phyloP scores from a whole-genome alignment of 2,329 filamentous ascomycete species.

The Albophoma yamanashiensis region DNA sequence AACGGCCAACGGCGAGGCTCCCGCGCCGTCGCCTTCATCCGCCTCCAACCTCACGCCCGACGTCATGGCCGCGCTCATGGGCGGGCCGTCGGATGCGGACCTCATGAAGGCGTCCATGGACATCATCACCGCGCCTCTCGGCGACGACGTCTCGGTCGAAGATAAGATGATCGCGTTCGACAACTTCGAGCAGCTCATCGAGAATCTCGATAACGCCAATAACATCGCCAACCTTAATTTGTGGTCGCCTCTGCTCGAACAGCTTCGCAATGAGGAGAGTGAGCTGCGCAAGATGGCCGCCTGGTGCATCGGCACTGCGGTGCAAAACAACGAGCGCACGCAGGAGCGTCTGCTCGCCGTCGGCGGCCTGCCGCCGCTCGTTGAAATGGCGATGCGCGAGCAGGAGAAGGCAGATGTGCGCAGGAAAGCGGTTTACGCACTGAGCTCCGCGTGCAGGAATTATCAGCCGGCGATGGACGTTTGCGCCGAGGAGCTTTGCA shows the following conservation, averaged over 20 bases:
- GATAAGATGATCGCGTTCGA: constrained; percentile 80
- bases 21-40: constrained; percentile 16
- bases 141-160: constrained; percentile 56
- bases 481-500: constrained; percentile 50
- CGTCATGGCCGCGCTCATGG: constrained; percentile 64
- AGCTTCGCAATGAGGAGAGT: constrained; percentile 55
- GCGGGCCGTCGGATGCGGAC: constrained; percentile 81
- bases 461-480: constrained; percentile 74
- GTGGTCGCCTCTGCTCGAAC: constrained; percentile 69
- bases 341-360: constrained; percentile 59
- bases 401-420: constrained; percentile 54
- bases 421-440: constrained; percentile 80
- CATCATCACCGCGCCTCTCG: constrained; percentile 52
- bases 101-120: constrained; percentile 81
- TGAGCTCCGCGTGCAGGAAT: constrained; percentile 80
- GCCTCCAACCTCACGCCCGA: constrained; percentile 51
- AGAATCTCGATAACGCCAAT: constrained; percentile 93
- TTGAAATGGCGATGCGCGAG: constrained; percentile 50
- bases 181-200: constrained; percentile 89
- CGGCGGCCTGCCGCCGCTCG: constrained; percentile 61
- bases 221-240: constrained; percentile 70
- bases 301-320: constrained; percentile 90
- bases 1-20: constrained; percentile 15
- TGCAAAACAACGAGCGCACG: constrained; percentile 85
- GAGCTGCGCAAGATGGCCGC: constrained; percentile 77